Conservation (phyloP, 257 asterid genomes). For the Salvia rosmarinus region DNA sequence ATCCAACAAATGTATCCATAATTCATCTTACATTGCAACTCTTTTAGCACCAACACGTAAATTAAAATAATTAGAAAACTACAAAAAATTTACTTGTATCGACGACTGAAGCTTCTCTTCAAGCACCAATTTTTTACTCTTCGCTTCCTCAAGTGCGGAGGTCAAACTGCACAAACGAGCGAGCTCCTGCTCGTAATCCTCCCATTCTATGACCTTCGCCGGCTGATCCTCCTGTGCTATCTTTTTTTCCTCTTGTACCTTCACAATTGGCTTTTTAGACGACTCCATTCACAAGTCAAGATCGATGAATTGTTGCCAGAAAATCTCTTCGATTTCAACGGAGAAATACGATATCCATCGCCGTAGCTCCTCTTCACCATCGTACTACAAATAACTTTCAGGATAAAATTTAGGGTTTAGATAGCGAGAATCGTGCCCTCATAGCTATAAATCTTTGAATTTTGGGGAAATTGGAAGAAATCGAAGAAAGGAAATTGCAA, state of each 20-base stretch:
- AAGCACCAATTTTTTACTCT: constrained; percentile 55
- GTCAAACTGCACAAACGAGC: constrained; percentile 82
- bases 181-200: constrained; percentile 87
- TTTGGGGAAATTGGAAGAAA: constrained; percentile 21
- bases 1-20: neutral
- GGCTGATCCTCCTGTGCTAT: constrained; percentile 42
- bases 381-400: constrained; percentile 35
- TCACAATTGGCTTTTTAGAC: constrained; percentile 51
- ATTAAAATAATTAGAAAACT: neutral
- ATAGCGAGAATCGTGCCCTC: constrained; percentile 33
- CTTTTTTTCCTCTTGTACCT: constrained; percentile 43
- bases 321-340: constrained; percentile 40
- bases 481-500: constrained; percentile 35
- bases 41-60: neutral
- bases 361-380: constrained; percentile 51
- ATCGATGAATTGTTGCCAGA: constrained; percentile 29
- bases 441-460: constrained; percentile 35
- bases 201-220: constrained; percentile 71
- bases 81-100: constrained; percentile 51
- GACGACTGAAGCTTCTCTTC: constrained; percentile 62
- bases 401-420: constrained; percentile 51
- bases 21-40: constrained; percentile 8
- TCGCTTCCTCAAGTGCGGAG: constrained; percentile 73
- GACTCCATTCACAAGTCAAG: constrained; percentile 57
- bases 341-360: constrained; percentile 40